Evolutionary conservation across 306 rosid species (phyloP).

Genomic region (Vicia sativa): DNA sequence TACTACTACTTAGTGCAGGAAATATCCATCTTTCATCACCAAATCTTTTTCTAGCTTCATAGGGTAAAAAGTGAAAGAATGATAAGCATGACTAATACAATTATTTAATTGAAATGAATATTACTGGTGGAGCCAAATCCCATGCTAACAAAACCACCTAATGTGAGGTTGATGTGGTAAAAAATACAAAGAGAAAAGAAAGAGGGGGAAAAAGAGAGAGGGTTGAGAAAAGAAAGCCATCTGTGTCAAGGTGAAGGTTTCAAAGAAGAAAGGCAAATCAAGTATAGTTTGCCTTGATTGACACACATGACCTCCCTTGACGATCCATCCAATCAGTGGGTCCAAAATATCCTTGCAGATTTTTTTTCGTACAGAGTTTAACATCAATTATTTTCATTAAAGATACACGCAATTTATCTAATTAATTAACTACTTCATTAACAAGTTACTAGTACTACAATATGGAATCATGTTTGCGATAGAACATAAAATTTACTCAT

Average conservation of each 20-base stretch:
- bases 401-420: not conserved
- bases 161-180: constrained; percentile 1
- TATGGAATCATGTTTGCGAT: no score
- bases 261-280: constrained; percentile 26
- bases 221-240: not conserved
- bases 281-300: constrained; percentile 12
- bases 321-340: constrained; percentile 52
- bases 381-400: not conserved
- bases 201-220: not conserved
- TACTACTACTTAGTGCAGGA: no score
- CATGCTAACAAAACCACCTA: not conserved
- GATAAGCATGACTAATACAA: not conserved
- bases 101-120: not conserved
- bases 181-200: not conserved
- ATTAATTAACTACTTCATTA: not conserved
- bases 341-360: constrained; percentile 50
- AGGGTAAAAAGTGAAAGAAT: not conserved
- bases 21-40: not conserved
- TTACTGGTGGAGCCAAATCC: not conserved
- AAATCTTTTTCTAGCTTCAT: not conserved
- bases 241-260: not conserved
- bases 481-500: no score
- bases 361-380: constrained; percentile 30
- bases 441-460: no score
- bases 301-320: constrained; percentile 28